phyloP scores from a whole-genome alignment of 73 alveolate genomes.

The Paramecium caudatum region DNA sequence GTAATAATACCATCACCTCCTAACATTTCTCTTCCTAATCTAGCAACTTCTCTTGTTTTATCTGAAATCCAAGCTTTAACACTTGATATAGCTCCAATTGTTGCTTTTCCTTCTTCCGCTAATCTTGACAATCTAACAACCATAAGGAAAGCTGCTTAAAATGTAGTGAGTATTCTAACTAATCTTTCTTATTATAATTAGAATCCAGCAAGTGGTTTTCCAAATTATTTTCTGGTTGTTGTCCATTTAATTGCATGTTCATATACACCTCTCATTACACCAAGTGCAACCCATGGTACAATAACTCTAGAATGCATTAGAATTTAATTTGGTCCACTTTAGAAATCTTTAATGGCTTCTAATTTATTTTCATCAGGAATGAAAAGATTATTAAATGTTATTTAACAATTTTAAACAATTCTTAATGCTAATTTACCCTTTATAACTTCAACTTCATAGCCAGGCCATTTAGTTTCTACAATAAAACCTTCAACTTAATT shows the following conservation, averaged over 20 bases:
- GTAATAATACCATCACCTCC: constrained; percentile 93
- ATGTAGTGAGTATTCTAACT: constrained; percentile 80
- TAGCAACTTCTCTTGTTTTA: constrained; percentile 81
- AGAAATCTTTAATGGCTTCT: constrained; percentile 80
- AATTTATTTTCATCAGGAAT: constrained; percentile 83
- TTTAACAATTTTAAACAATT: constrained; percentile 82
- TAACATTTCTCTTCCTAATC: constrained; percentile 85
- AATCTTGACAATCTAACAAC: constrained; percentile 79
- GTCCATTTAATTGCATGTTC: constrained; percentile 68
- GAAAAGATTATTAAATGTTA: constrained; percentile 80
- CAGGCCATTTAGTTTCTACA: constrained; percentile 79
- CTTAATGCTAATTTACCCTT: constrained; percentile 81
- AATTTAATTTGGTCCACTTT: constrained; percentile 84
- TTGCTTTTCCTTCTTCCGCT: constrained; percentile 81
- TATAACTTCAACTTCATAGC: constrained; percentile 78
- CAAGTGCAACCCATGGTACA: constrained; percentile 89
- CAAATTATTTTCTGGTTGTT: constrained; percentile 78
- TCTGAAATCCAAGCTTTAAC: constrained; percentile 83
- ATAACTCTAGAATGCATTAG: constrained; percentile 84
- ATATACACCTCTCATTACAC: constrained; percentile 83
- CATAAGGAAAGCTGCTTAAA: constrained; percentile 65
- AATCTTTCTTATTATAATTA: constrained; percentile 81
- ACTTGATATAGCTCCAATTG: constrained; percentile 86
- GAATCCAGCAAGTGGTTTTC: constrained; percentile 84
- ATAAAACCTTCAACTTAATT: constrained; percentile 83